Base-by-base conservation (phyloP, 129 eudicot species). In the Cynara cardunculus region DNA sequence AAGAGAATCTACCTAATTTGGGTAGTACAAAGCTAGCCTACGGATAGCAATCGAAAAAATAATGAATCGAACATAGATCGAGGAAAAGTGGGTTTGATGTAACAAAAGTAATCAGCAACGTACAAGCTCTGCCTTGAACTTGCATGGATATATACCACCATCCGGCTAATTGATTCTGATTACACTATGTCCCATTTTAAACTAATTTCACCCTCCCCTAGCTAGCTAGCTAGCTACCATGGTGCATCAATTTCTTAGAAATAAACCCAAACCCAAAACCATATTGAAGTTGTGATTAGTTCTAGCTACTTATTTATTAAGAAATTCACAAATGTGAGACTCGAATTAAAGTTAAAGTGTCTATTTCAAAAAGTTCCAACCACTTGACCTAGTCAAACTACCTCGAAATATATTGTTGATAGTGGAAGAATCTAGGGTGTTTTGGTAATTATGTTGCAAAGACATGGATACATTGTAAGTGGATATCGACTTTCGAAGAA, bases 1-100 rank as follows among this genome's bases (percentile, higher is more conserved):
- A 70, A 27, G 74, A 39, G 86, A 83, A 83, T 83, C 82, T 59
- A 73, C 82, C 37, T 59, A 82, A 69, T 82, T 67, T 69, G 28
- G 79, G 72, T 53, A 82, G 78, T 70, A 76, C 82, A 69, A 76
- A 76, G 82, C 49, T 69, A 70, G 69, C 39, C 73, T 76, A 76
- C 56, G 68, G 82, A 76, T 35, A 81, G 85, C n/a, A 49, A 39
- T 81, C 18, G 56, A 66, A 81, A 65, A 81, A 74, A 69, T 25
- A 25, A 32, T 80, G 49, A 67, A 74, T 75, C 41, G 24, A 74
- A 79, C 49, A 79, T 74, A 44, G 41, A 22, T 67, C 27, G 3
- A 79, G 78, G 3, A 56, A 4, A 10, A 10, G 49, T 68, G 66
- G 68, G 64, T 18, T 74, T 74, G 79, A 80, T 74, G 34, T 74